Evolutionary conservation across 208 protist genomes (phyloP).

Genomic region (Naegleria lovaniensis): DNA sequence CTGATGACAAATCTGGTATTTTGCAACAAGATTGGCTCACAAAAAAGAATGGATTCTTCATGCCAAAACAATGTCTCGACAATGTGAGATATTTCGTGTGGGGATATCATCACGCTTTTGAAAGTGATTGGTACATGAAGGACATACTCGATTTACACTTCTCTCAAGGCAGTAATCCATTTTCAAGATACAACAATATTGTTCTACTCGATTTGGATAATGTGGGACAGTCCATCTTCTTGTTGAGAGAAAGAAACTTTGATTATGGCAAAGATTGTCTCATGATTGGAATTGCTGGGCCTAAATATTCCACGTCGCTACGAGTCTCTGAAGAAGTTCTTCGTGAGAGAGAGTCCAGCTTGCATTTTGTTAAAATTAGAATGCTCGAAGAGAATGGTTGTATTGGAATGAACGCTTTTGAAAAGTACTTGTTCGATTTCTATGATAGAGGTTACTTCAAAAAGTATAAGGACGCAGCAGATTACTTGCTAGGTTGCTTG

Average conservation of each 20-base stretch:
- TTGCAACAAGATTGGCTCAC: no score
- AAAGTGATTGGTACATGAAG: background rate
- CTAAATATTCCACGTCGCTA: background rate
- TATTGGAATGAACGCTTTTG: background rate
- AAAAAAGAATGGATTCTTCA: background rate
- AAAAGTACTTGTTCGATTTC: background rate
- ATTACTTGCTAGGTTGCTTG: background rate
- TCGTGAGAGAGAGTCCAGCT: background rate
- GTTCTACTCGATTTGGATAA: background rate
- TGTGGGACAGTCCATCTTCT: background rate
- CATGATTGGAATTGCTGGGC: background rate
- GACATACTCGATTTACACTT: background rate
- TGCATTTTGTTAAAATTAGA: background rate
- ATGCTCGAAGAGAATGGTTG: background rate
- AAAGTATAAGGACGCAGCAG: background rate
- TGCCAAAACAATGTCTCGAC: background rate
- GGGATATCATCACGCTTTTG: background rate
- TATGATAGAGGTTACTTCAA: background rate
- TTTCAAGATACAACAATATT: background rate
- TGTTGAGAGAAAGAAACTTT: background rate
- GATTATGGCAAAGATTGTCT: background rate
- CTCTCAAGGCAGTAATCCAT: background rate
- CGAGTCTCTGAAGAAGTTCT: background rate
- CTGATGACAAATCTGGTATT: background rate
- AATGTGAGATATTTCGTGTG: background rate